Base-by-base conservation (phyloP, 2,329 filamentous ascomycete species). In the Colletotrichum sublineola region DNA sequence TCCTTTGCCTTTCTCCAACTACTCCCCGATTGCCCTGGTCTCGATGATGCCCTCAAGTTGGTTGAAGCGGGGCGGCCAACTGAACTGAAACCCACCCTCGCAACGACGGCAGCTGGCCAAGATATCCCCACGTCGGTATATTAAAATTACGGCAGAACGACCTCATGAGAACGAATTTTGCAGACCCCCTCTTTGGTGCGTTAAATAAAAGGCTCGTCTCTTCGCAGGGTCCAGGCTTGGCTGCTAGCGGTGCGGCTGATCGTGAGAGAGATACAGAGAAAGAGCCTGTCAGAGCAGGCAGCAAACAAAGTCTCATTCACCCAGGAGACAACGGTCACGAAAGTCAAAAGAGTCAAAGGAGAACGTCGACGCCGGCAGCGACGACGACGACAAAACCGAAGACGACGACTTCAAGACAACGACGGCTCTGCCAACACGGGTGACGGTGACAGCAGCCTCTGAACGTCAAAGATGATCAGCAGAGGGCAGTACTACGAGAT, bases 101-200 rank as follows among this genome's bases (percentile, higher is more conserved):
- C 58, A 57, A 53, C 36, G 48, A 50, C 64, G 57, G 68, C 64
- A 63, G 18, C 65, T 57, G 52, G 69, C 65, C 66, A 64, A 69
- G 65, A 67, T 69, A 53, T 42, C 69, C 69, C 69, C 69, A 69
- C 66, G 65, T 31, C 55, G 58, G 38, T 69, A 72, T 60, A 72
- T 72, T 64, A 72, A 69, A 55, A 72, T 68, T 72, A 72, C 69
- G 69, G 66, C 69, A 72, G 58, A 72, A 64, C 69, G 65, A 72
- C 58, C 69, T 72, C 69, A 72, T 72, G 46, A 69, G 56, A 15
- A 46, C 31, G n/a, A 40, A 60, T 14, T 46, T 36, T 69, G 44
- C 69, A 58, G 46, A 29, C 63, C 44, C 44, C 44, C 33, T 36
- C n/a, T 48, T 56, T 57, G 58, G 66, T 18, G n/a, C 63, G 48